Conservation (phyloP, 108 stramenopile species). For the Cyclostephanos tholiformis region DNA sequence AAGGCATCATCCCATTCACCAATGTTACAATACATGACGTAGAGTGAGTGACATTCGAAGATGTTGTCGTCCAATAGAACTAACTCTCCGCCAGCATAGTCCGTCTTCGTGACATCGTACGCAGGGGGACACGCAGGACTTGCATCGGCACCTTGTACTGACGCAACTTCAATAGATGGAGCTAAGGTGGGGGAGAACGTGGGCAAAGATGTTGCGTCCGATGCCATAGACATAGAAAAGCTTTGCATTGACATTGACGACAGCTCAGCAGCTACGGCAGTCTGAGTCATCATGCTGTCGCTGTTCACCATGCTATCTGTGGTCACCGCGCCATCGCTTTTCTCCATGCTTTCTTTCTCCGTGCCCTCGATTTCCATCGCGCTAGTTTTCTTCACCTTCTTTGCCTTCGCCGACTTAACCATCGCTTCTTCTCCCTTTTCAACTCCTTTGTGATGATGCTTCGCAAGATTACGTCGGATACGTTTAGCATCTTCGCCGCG, state of each 20-base stretch:
- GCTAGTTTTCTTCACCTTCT: not conserved
- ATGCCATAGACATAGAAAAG: too few species aligned
- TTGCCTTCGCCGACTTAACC: not conserved
- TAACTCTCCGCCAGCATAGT: constrained; percentile 9
- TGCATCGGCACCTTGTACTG: not conserved
- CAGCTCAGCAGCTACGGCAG: too few species aligned
- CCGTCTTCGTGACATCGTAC: constrained; percentile 4
- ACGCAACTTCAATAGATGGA: not conserved
- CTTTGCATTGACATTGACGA: too few species aligned
- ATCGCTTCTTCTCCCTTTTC: too few species aligned
- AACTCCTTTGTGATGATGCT: not conserved
- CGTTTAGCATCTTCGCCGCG: not conserved
- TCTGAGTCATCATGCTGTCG: too few species aligned
- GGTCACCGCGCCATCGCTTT: too few species aligned
- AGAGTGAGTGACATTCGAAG: constrained; percentile 10
- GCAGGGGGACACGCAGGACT: constrained; percentile 8
- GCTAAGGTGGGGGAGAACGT: not conserved
- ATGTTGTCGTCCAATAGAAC: not conserved
- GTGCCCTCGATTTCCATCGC: too few species aligned
- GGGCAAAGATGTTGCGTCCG: not conserved
- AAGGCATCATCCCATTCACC: constrained; percentile 10
- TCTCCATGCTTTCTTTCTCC: too few species aligned
- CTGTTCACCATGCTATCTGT: too few species aligned
- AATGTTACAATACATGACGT: constrained; percentile 13
- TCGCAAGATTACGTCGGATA: not conserved